Conservation (phyloP, 1,284 basidiomycete species). For the Tranzscheliella williamsii region DNA sequence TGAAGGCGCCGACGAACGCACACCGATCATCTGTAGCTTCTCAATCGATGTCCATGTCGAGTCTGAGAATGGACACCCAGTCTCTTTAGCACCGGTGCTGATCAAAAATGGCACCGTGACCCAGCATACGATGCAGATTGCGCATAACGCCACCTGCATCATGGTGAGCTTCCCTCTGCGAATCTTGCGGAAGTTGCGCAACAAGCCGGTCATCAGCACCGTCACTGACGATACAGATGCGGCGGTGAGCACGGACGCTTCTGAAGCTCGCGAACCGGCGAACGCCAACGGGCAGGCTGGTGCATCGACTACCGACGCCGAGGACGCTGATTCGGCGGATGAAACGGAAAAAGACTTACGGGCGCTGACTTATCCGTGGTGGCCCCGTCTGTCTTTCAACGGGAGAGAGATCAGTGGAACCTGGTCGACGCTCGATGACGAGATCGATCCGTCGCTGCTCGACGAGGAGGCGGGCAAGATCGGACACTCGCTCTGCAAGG, state of each 20-base stretch:
- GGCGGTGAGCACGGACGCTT: background rate
- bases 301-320: background rate
- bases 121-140: conserved; percentile 34
- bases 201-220: background rate
- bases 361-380: conserved; percentile 21
- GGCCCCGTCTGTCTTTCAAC: conserved; percentile 23
- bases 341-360: background rate
- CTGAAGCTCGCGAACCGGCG: background rate
- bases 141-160: conserved; percentile 20
- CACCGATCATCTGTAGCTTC: conserved; percentile 20
- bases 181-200: conserved; percentile 1
- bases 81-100: conserved; percentile 6
- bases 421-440: conserved; percentile 10
- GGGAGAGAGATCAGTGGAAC: conserved; percentile 7
- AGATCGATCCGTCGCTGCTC: conserved; percentile 8
- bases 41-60: conserved; percentile 30
- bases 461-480: conserved; percentile 1
- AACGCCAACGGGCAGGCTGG: background rate
- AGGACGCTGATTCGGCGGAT: background rate
- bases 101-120: conserved; percentile 21
- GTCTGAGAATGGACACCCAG: conserved; percentile 8
- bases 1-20: conserved; percentile 21
- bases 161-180: conserved; percentile 24
- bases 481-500: conserved; percentile 17
- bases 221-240: no score